These are phyloP conservation scores for Gloeostereum incarnatum DNA, from an alignment of 768 basidiomycete genomes.

Conservation along the genomic window DNA sequence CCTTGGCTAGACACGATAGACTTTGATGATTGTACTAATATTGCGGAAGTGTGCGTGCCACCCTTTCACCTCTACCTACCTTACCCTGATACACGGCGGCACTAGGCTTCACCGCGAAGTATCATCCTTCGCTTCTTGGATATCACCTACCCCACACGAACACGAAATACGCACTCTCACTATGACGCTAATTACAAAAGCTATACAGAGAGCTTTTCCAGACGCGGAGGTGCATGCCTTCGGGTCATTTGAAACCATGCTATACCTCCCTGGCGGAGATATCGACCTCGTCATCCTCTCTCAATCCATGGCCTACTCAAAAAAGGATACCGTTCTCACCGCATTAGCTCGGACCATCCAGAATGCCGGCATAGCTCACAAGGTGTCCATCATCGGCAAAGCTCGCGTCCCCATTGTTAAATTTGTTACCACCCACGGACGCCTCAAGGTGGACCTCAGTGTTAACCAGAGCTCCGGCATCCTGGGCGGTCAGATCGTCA, in stretches of 20 bases:
- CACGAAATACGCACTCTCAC: slow-evolving; percentile 76
- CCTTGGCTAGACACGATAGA: slow-evolving; percentile 70
- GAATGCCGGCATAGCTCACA: slow-evolving; percentile 60
- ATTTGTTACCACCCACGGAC: slow-evolving; percentile 75
- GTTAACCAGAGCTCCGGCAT: slow-evolving; percentile 87
- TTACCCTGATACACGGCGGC: slow-evolving; percentile 1
- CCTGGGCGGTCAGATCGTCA: slow-evolving; percentile 68
- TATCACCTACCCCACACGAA: slow-evolving; percentile 79
- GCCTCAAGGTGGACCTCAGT: slow-evolving; percentile 88
- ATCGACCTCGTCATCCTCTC: slow-evolving; percentile 93
- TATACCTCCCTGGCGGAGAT: slow-evolving; percentile 88
- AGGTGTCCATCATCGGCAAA: slow-evolving; percentile 83
- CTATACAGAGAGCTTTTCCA: slow-evolving; percentile 56
- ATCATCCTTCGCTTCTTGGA: slow-evolving; percentile 74
- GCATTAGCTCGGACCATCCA: slow-evolving; percentile 74
- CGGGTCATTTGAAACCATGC: slow-evolving; percentile 87
- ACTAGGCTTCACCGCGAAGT: slow-evolving; percentile 82
- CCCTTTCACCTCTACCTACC: background rate
- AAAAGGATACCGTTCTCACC: slow-evolving; percentile 63
- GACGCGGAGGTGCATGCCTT: slow-evolving; percentile 83
- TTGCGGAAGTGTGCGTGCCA: slow-evolving; percentile 70
- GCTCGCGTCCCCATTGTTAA: slow-evolving; percentile 97
- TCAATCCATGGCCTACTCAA: slow-evolving; percentile 58
- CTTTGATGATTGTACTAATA: slow-evolving; percentile 66
- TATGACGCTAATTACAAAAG: slow-evolving; percentile 58